phyloP scores from a whole-genome alignment of 176 grass and related monocot genomes.

The Saccharum officinarum region DNA sequence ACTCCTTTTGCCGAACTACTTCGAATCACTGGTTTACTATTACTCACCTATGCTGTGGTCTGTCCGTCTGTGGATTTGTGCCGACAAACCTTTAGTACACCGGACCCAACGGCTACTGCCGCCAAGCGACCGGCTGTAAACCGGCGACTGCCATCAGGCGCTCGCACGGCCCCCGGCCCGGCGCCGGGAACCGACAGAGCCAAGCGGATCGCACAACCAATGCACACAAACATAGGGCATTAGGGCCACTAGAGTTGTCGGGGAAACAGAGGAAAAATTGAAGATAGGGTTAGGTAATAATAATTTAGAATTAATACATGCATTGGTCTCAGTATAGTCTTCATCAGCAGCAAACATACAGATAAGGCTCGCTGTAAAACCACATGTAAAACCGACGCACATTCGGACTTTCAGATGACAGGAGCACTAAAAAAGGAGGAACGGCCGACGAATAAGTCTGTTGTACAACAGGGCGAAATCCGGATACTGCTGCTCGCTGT shows the following conservation, averaged over 20 bases:
- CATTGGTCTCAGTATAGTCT: neutral
- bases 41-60: too few species aligned
- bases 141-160: neutral
- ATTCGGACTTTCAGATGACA: too few species aligned
- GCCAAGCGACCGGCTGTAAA: neutral
- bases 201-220: too few species aligned
- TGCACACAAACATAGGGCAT: too few species aligned
- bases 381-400: conserved; percentile 11
- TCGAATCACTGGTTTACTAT: too few species aligned
- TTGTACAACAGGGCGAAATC: neutral
- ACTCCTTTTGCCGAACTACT: too few species aligned
- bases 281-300: neutral
- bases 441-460: neutral
- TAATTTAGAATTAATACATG: neutral
- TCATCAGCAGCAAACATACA: neutral
- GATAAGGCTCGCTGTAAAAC: neutral
- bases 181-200: neutral
- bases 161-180: neutral
- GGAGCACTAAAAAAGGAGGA: neutral
- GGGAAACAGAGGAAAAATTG: neutral
- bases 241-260: too few species aligned
- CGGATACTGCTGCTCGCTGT: neutral
- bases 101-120: too few species aligned
- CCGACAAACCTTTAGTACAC: too few species aligned
- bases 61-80: too few species aligned